Base-by-base conservation (phyloP, 176 grass and related monocot genomes). In the Panicum miliaceum region DNA sequence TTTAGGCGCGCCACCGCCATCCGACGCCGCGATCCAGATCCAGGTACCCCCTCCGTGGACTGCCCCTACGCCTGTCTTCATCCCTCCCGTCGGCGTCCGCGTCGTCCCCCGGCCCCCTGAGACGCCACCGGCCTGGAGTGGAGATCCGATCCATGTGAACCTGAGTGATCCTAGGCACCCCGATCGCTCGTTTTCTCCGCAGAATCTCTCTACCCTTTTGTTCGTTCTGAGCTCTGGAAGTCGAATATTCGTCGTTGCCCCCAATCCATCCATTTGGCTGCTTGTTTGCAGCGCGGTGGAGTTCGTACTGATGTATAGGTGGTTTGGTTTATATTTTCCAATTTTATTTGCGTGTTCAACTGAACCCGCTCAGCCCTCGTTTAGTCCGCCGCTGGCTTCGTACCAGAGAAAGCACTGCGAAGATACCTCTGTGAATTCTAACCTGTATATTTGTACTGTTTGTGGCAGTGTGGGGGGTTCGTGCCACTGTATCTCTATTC, bases 21-120 rank as follows among this genome's bases (percentile, higher is more conserved):
- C 48, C 34, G 20, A 36, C 64, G 48, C 64, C 14, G 79, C 79
- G 79, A 81, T 70, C 79, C 64, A 81, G 79, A 81, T 81, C 79
- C 79, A 81, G 79, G 79, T 81, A 81, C 36, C 35, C 50, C 36
- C 13, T 42, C 22, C 15, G 8, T 13, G 36, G 79, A 57, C 65
- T 3, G 78, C 8, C 61, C 35, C 64, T 2, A 34, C 13, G 22
- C 64, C 2, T 42, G 48, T 26, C 47, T 19, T 53, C 77, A 6
- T 1, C 32, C 12, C 12, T 60, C 48, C 34, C 22, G 48, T 2
- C 15, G 22, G 12, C 64, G 63, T 26, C 34, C 12, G 32, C 46
- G 63, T 40, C 48, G 27, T 66, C 43, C 76, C 29, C 43, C 14
- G 7, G 16, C 25, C 72, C 63, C 6, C 47, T 23, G 32, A 5